A percentile compares a stretch with the other conserved stretches of the same genome.
phyloP scores from a whole-genome alignment of 805 yeast genomes.

The Debaryomyces maramus region DNA sequence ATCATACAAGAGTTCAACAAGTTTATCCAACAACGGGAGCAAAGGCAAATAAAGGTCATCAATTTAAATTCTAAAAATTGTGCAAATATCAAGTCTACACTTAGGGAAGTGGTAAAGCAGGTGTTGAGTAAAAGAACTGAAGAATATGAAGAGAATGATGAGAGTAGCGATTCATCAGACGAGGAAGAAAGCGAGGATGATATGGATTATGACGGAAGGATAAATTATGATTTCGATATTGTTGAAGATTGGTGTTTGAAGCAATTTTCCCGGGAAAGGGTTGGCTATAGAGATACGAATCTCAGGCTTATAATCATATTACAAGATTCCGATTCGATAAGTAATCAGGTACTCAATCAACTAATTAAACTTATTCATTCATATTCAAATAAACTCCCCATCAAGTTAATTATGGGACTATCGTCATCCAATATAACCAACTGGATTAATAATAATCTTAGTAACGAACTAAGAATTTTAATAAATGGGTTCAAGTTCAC shows the following conservation, averaged over 20 bases:
- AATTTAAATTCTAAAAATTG: conserved; percentile 33
- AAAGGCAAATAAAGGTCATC: conserved; percentile 20
- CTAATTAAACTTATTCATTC: conserved; percentile 31
- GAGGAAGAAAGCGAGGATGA: conserved; percentile 14
- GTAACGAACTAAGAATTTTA: conserved; percentile 27
- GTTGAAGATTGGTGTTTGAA: conserved; percentile 31
- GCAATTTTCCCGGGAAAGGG: conserved; percentile 8
- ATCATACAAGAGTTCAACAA: conserved; percentile 35
- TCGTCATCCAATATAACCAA: conserved; percentile 34
- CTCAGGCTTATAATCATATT: conserved; percentile 27
- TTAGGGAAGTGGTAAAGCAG: conserved; percentile 36
- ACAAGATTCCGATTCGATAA: conserved; percentile 40
- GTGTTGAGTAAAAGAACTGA: conserved; percentile 16
- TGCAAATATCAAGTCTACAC: conserved; percentile 31
- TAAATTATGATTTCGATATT: conserved; percentile 37
- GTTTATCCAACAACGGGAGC: conserved; percentile 11
- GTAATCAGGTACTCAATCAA: conserved; percentile 35
- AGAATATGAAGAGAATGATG: conserved; percentile 8
- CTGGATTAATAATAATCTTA: conserved; percentile 38
- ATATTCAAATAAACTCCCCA: conserved; percentile 26
- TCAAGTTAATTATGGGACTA: conserved; percentile 37
- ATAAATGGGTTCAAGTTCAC: conserved; percentile 33
- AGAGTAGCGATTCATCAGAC: conserved; percentile 13
- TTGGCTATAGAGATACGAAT: conserved; percentile 6
- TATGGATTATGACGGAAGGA: conserved; percentile 19